Base-by-base conservation (phyloP, 2,329 filamentous ascomycete genomes). In the Colletotrichum chlorophyti region DNA sequence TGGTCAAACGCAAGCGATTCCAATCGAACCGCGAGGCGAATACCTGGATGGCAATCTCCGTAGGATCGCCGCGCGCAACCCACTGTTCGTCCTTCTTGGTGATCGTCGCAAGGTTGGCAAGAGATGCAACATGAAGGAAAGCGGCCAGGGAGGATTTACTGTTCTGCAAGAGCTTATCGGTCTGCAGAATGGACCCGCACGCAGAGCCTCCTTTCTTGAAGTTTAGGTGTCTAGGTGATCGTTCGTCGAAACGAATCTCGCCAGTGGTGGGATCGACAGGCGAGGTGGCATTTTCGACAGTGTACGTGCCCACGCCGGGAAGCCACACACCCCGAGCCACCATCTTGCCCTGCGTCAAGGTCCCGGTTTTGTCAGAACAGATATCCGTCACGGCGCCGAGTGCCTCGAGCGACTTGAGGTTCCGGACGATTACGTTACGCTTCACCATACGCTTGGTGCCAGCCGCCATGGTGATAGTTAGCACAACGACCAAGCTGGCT, bases 21-120 rank as follows among this genome's bases (percentile, higher is more conserved):
- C 81, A 84, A 59, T 82, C 77, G 66, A 91, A 90, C 14, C 88
- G 85, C 31, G 81, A 84, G 11, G 87, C 85, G 63, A 91, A 88
- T 1, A 91, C 88, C 65, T 91, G 86, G 26, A 91, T 87, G 5
- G 88, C 88, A 53, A 91, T 89, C 65, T 91, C 88, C 1, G 88
- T 91, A 0, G 86, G 85, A 65, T 89, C 85, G 35, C 86, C 87
- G 48, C 83, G 80, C 35, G 84, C 83, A 45, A 80, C 76, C 86
- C 86, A 89, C 32, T 76, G 72, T 7, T 54, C 43, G 2, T 75
- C 72, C 41, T 76, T 72, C 43, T 72, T 66, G 41, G 75, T 75
- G 5, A 86, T 75, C 4, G 76, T 78, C 4, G 82, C 82, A 12
- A 84, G 71, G 64, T 84, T 84, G 42, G 79, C 79, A 46, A 89